Evolutionary conservation across 148 eudicot genomes (phyloP), one percentile per base, ranked within the genome.

Genomic region (Oxyria digyna): DNA sequence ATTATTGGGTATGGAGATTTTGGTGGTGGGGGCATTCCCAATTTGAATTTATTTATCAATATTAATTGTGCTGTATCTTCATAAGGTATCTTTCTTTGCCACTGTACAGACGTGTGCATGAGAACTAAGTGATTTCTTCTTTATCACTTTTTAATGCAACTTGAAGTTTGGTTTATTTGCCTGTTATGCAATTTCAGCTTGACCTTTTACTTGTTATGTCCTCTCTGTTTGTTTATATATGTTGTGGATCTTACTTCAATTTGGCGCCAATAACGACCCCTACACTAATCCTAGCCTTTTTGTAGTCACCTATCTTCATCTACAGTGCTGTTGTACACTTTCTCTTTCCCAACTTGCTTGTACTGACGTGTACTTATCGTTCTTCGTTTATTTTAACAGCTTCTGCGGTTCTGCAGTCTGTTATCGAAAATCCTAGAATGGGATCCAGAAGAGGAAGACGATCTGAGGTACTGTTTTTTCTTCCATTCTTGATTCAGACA

Each of bases 381-480:
- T 26, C 33, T 2, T 43, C 27, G 33, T 13, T 1, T 55, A 24
- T 29, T 35, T 35, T 35, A 35, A 35, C 65, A 59, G 65, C 37
- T 17, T 20, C 68, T 38, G 26, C 32, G 13, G 17, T 13, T 6
- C 29, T 29, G 37, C 13, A 18, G n/a, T 21, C 5, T 50, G 42
- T 38, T 1, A 17, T 4, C 20, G 14, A 14, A 37, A 23, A 45
- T 33, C 48, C 57, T 15, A 17, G 21, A 15, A 59, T 59, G 65
- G 18, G 65, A 59, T 35, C 35, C 18, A 75, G 84, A 70, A 83
- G 85, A 68, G 86, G 77, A 52, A 84, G 78, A 43, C 83, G 83
- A 8, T 79, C 92, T 24, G 90, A 89, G 93, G 96, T 87, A 49
- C n/a, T 29, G 17, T 13, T 21, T 49, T 33, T 29, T 57, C 27